Evolutionary conservation across 148 eudicot genomes (phyloP), one percentile per base, ranked within the genome.

Genomic region (Gaultheria prostrata): DNA sequence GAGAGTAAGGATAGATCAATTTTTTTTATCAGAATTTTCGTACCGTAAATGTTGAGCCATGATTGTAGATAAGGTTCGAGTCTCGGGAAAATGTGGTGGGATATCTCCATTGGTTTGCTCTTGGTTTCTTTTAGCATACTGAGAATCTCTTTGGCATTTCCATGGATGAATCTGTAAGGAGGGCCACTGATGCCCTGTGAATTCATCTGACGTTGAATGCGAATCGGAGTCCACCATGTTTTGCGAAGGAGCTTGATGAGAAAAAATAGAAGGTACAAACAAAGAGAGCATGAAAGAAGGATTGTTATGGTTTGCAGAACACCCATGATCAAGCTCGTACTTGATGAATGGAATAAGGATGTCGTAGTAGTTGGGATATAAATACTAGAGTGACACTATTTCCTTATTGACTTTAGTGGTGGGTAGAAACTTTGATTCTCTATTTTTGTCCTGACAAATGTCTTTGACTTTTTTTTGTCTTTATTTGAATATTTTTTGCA

Each of bases 171-270:
- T 43, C 18, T 79, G 35, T 79, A 79, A 61, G 82, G 11, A 79
- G 72, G 82, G 30, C 72, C 82, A 59, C 8, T 46, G 26, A 81
- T 69, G 69, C 83, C 76, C 28, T 67, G 83, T 24, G 59, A 81
- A 1, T 21, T 20, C 46, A 67, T 3, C n/a, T 28, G 0, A 13
- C 7, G 18, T 65, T 81, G 83, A 17, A 69, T 48, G 13, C 43
- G 57, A 26, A 65, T 57, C 8, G 75, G 83, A 65, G 43, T 45
- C 83, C 75, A 80, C 56, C 83, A 79, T 56, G 57, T 28, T 39
- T n/a, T 56, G 30, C 11, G 45, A 10, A 79, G 49, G 71, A 79
- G 12, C 57, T 18, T 63, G 13, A 28, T 15, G 57, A 63, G 57
- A 20, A 6, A 21, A 6, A 20, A 43, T 1, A 80, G n/a, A 56